Percentiles rank a stretch among this genome's conserved stretches.
phyloP scores from a whole-genome alignment of 2,329 filamentous ascomycete genomes.

The Colletotrichum noveboracense region DNA sequence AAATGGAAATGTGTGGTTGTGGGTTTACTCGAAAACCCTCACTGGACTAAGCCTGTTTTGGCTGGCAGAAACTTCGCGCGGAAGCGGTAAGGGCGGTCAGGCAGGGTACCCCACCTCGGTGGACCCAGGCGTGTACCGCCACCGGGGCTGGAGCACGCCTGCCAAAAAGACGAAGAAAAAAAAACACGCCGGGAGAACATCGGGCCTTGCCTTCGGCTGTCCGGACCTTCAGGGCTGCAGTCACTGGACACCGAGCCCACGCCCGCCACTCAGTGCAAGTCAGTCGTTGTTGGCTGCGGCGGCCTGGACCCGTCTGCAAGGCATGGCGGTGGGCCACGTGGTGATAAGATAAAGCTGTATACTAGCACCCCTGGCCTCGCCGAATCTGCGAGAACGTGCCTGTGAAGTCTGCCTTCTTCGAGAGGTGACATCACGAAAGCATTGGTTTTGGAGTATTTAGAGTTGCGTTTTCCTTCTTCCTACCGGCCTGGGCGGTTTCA shows the following conservation, averaged over 20 bases:
- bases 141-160: not conserved
- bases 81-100: not conserved
- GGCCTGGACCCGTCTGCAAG: not conserved
- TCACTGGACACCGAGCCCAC: not conserved
- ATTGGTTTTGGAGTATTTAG: not conserved
- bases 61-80: not conserved
- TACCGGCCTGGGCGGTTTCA: not conserved
- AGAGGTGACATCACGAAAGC: constrained; percentile 4
- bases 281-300: not conserved
- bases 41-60: not conserved
- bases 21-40: not conserved
- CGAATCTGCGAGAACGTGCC: constrained; percentile 48
- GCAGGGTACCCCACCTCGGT: not conserved
- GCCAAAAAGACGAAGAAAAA: not conserved
- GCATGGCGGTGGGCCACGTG: constrained; percentile 35
- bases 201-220: not conserved
- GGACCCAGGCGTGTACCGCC: not conserved
- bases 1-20: not conserved
- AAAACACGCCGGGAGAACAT: not conserved
- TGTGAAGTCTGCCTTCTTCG: constrained; percentile 11
- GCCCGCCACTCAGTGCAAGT: not conserved
- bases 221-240: not conserved
- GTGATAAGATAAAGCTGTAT: constrained; percentile 30
- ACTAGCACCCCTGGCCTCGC: constrained; percentile 9
- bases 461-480: not conserved